These are phyloP conservation scores for Cladosporium austrohemisphaericum DNA, from an alignment of 2,329 filamentous ascomycete species.

Conservation along the genomic window DNA sequence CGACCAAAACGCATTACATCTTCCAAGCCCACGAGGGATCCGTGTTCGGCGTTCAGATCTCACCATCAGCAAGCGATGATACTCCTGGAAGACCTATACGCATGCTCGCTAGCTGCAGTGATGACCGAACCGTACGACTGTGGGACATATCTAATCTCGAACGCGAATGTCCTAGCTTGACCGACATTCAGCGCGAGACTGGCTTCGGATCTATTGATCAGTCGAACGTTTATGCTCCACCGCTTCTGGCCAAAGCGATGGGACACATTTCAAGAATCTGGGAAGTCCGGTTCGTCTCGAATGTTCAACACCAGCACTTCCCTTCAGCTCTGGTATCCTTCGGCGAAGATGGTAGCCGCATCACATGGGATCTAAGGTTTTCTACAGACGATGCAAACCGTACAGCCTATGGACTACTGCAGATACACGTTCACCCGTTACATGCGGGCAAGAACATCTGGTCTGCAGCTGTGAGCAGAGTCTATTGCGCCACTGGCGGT, in stretches of 20 bases:
- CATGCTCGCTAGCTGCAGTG: constrained; percentile 87
- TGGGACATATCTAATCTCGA: constrained; percentile 71
- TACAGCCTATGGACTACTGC: not conserved
- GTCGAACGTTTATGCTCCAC: constrained; percentile 39
- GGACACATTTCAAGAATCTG: constrained; percentile 88
- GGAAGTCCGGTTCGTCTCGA: constrained; percentile 63
- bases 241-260: constrained; percentile 66
- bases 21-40: constrained; percentile 81
- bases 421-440: constrained; percentile 49
- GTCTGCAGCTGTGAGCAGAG: constrained; percentile 45
- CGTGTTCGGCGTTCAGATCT: constrained; percentile 85
- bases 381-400: not conserved
- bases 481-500: constrained; percentile 64
- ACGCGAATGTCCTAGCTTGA: constrained; percentile 19
- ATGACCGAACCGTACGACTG: constrained; percentile 82
- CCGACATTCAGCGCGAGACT: constrained; percentile 37
- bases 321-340: constrained; percentile 65
- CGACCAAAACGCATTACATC: constrained; percentile 49
- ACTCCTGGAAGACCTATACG: constrained; percentile 40
- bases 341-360: constrained; percentile 77
- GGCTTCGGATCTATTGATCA: constrained; percentile 39
- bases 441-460: constrained; percentile 91
- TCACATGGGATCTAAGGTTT: constrained; percentile 54
- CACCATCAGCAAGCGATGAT: constrained; percentile 45
- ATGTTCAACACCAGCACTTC: not conserved